Evolutionary conservation across 805 yeast genomes (phyloP), one percentile per base, ranked within the genome.

Genomic region (Scheffersomyces coipomensis): DNA sequence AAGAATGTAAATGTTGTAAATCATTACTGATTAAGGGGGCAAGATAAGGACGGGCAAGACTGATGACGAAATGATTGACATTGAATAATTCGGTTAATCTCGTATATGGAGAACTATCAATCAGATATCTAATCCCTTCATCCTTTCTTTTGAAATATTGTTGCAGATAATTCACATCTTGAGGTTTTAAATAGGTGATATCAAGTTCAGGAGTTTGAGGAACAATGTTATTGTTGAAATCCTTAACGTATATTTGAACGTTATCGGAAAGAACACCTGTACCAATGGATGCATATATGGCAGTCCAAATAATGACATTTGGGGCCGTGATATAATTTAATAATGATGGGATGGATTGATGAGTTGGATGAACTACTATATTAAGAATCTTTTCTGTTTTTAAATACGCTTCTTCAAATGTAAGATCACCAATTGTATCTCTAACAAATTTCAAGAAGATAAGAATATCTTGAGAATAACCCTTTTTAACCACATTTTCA

Each of bases 251-350:
- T 44, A 73, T 69, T 53, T 68, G 72, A 11, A 81, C 79, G 37
- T 76, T 72, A 35, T 77, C 73, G 0, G 80, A 73, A 4, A 81
- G 59, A 2, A 80, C 85, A 1, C 86, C 88, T 0, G 84, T 77
- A 0, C 93, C 93, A 29, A 85, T 75, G 4, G 90, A 83, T 17
- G 97, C 96, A 49, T 81, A 78, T 10, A 91, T 85, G 0, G 98
- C 99, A 10, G 95, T 85, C 76, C 93, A 76, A 11, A 91, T 84
- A 6, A 90, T 75, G 9, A 89, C 90, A 59, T 91, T 90, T 1
- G 99, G 99, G 0, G 97, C 82, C 0, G 97, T 88, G 22, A 93
- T 81, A 58, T 91, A 89, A 62, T 93, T 93, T 46, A 90, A 65
- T 34, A 90, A 67, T 1, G 82, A 73, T 0, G 95, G 93, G 7